Percentiles rank a stretch among this genome's conserved stretches.
These are phyloP conservation scores for Piedraia hortae DNA, from an alignment of 2,329 filamentous ascomycete species.

Conservation along the genomic window DNA sequence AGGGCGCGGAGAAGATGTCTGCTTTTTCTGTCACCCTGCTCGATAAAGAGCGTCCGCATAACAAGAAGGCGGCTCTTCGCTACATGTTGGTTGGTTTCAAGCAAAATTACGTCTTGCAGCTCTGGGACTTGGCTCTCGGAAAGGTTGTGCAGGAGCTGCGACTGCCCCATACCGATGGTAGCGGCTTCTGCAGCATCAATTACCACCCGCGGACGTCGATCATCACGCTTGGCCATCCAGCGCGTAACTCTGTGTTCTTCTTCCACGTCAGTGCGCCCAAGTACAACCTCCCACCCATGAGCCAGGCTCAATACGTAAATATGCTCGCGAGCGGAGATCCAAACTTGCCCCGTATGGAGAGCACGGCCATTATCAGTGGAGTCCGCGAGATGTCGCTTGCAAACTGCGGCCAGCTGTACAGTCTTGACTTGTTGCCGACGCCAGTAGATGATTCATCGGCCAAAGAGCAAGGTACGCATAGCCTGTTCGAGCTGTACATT, in stretches of 20 bases:
- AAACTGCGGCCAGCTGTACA: conserved; percentile 63
- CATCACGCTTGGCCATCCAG: conserved; percentile 84
- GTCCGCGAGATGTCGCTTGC: conserved; percentile 84
- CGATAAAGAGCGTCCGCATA: conserved; percentile 82
- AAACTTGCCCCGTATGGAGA: conserved; percentile 58
- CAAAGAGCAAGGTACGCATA: conserved; percentile 32
- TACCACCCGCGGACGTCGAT: conserved; percentile 85
- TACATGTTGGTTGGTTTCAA: conserved; percentile 97
- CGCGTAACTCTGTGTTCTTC: conserved; percentile 91
- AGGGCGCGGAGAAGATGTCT: conserved; percentile 54
- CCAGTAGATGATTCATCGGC: conserved; percentile 28
- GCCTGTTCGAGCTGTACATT: conserved; percentile 79
- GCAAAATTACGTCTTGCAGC: conserved; percentile 92
- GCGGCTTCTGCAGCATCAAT: conserved; percentile 89
- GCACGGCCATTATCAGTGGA: conserved; percentile 90
- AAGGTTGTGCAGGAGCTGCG: conserved; percentile 95
- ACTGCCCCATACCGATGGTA: conserved; percentile 65
- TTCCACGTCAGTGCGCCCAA: conserved; percentile 82
- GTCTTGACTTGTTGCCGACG: conserved; percentile 60
- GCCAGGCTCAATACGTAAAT: conserved; percentile 68
- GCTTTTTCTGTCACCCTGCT: conserved; percentile 88
- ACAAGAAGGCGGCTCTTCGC: conserved; percentile 64
- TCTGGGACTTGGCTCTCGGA: conserved; percentile 87
- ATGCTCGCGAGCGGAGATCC: conserved; percentile 45
- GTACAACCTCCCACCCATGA: conserved; percentile 55